Evolutionary conservation across 2,329 filamentous ascomycete species (phyloP), one percentile per base, ranked within the genome.

Genomic region (Emericellopsis atlantica): DNA sequence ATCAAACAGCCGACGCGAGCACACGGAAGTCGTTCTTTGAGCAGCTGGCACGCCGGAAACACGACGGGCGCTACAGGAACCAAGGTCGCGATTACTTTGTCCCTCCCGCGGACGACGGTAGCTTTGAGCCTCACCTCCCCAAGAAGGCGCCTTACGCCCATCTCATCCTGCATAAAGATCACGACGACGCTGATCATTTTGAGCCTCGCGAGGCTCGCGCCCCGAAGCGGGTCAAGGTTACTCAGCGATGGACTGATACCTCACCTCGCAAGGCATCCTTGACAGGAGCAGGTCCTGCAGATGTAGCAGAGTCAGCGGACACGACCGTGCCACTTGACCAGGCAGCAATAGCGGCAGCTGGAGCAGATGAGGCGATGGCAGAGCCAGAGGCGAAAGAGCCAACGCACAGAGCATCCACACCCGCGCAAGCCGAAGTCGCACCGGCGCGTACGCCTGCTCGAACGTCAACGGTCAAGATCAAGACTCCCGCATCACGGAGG

Each of bases 71-170:
- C 50, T 69, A 66, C 50, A 64, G 70, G 48, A 62, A 72, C 54
- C 60, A 66, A 51, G 64, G 66, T 45, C 64, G 61, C 57, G 62
- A 72, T 46, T 74, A 74, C 56, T 78, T 78, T 54, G 64, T 68
- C 32, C 65, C 67, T 14, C 64, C 65, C 10, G 54, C 64, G n/a
- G 64, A 62, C 29, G 62, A 61, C 51, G 60, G 56, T 47, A 56
- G 55, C 40, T 59, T 61, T 44, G 60, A 62, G 23, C 64, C 65
- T 14, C 66, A 62, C 49, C 62, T 64, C 47, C 63, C 72, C 18
- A 64, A 64, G 54, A 52, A 59, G 43, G 70, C 70, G 32, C 70
- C 71, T 2, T 75, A 74, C 57, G 56, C 51, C 26, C 54, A 64
- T 32, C 59, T 76, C n/a, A 50, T 60, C 42, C 49, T 49, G 68